Percentiles rank a stretch among this genome's conserved stretches.
phyloP scores from a whole-genome alignment of 768 basidiomycete species.

The Lactarius hengduanensis region DNA sequence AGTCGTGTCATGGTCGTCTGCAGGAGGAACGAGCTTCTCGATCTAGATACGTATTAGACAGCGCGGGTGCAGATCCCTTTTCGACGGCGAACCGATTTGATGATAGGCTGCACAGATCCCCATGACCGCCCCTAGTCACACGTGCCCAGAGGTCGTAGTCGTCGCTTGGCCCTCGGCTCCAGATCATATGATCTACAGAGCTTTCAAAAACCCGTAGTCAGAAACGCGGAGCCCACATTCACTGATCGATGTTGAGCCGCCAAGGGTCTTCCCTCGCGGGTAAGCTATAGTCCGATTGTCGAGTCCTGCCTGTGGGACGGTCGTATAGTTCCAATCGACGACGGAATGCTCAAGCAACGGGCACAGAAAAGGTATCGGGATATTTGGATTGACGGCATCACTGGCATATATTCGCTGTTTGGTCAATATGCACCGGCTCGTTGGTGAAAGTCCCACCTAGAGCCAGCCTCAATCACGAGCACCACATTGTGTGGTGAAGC shows the following conservation, averaged over 20 bases:
- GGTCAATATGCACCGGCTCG: neutral
- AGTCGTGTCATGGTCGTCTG: constrained; percentile 19
- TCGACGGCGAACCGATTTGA: constrained; percentile 7
- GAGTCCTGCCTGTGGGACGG: constrained; percentile 30
- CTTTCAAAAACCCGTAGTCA: neutral
- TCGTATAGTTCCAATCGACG: constrained; percentile 35
- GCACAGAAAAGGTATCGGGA: constrained; percentile 29
- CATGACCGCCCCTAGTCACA: constrained; percentile 24
- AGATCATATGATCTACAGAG: constrained; percentile 19
- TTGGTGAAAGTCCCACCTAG: neutral
- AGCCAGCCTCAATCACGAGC: constrained; percentile 12
- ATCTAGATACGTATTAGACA: constrained; percentile 7
- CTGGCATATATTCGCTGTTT: neutral
- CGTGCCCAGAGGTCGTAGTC: constrained; percentile 20
- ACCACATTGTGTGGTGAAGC: neutral
- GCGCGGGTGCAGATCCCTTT: too few relatives aligned
- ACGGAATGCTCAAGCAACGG: constrained; percentile 21
- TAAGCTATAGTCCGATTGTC: constrained; percentile 28
- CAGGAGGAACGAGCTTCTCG: constrained; percentile 26
- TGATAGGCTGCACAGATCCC: constrained; percentile 13
- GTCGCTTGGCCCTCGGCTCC: constrained; percentile 18
- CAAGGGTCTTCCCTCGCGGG: constrained; percentile 32
- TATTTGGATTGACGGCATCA: constrained; percentile 16
- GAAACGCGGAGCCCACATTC: neutral
- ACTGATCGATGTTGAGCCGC: constrained; percentile 34